A percentile compares a stretch with the other conserved stretches of the same genome.
Conservation (phyloP, 176 grass and related monocot species). For the Carex littledalei region DNA sequence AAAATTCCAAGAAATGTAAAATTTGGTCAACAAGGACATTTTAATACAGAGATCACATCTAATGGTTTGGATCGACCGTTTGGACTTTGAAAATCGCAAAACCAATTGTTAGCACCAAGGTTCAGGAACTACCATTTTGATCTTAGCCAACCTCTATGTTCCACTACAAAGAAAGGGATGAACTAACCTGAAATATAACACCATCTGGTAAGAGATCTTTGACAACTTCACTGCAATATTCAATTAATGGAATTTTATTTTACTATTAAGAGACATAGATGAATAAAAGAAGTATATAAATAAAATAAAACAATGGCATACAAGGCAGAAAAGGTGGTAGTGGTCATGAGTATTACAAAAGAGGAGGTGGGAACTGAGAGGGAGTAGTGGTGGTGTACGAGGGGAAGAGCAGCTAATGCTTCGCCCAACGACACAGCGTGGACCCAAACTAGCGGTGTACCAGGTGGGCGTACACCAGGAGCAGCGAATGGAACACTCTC, state of each 20-base stretch:
- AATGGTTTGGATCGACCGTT: too few species aligned
- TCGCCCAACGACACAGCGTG: constrained; percentile 87
- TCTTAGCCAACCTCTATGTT: too few species aligned
- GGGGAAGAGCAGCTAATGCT: constrained; percentile 65
- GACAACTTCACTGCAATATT: constrained; percentile 62
- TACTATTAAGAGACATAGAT: not conserved
- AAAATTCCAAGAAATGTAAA: too few species aligned
- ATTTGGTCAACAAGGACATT: too few species aligned
- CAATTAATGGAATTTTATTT: not conserved
- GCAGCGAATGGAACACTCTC: constrained; percentile 41
- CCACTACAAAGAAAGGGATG: not conserved
- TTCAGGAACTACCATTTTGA: too few species aligned
- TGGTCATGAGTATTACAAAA: constrained; percentile 62
- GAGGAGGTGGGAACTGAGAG: constrained; percentile 31
- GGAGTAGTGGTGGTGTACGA: constrained; percentile 67
- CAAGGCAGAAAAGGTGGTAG: constrained; percentile 74
- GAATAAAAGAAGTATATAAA: not conserved
- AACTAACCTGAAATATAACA: constrained; percentile 76
- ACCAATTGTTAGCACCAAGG: too few species aligned
- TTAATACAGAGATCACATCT: too few species aligned
- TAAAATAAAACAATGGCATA: not conserved
- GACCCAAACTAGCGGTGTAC: constrained; percentile 62
- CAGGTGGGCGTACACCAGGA: constrained; percentile 35
- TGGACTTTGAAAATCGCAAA: too few species aligned
- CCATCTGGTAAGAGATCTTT: constrained; percentile 57